phyloP scores from a whole-genome alignment of 192 early-diverging fungal genomes.

The Kappamyces sp. region DNA sequence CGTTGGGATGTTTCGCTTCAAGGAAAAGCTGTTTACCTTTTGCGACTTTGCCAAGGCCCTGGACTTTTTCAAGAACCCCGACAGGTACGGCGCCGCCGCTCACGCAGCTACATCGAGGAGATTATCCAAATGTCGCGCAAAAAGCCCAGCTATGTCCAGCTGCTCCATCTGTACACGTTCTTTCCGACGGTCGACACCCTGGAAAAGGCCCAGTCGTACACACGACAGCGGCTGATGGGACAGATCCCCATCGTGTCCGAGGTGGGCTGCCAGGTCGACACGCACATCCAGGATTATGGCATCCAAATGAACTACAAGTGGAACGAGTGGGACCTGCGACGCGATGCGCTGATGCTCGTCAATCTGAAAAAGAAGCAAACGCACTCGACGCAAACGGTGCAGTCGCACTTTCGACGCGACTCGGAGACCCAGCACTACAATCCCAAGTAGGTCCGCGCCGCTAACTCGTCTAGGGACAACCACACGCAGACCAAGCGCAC shows the following conservation, averaged over 20 bases:
- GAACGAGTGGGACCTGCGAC: constrained; percentile 58
- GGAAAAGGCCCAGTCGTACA: constrained; percentile 51
- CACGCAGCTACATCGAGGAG: constrained; percentile 40
- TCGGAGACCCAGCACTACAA: constrained; percentile 54
- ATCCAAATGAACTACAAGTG: constrained; percentile 52
- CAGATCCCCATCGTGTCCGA: constrained; percentile 51
- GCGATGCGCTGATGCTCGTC: constrained; percentile 52
- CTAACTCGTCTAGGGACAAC: constrained; percentile 20
- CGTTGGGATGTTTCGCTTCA: constrained; percentile 44
- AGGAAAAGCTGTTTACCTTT: constrained; percentile 49
- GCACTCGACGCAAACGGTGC: constrained; percentile 46
- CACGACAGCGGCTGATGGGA: constrained; percentile 44
- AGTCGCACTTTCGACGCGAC: constrained; percentile 43
- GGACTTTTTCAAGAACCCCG: constrained; percentile 44
- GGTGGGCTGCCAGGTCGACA: constrained; percentile 52
- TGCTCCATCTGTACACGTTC: constrained; percentile 53
- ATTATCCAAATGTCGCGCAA: constrained; percentile 40
- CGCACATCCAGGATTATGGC: constrained; percentile 46
- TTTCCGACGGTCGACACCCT: constrained; percentile 57
- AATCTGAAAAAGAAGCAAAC: constrained; percentile 53
- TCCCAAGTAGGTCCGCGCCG: constrained; percentile 31
- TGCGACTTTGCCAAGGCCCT: constrained; percentile 23
- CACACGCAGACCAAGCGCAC: constrained; percentile 38
- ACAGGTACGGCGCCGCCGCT: constrained; percentile 20
- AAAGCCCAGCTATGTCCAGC: constrained; percentile 41